Percentiles rank a stretch among this genome's conserved stretches.
These are phyloP conservation scores for Geotrichum ghanense DNA, from an alignment of 805 yeast genomes.

Conservation along the genomic window DNA sequence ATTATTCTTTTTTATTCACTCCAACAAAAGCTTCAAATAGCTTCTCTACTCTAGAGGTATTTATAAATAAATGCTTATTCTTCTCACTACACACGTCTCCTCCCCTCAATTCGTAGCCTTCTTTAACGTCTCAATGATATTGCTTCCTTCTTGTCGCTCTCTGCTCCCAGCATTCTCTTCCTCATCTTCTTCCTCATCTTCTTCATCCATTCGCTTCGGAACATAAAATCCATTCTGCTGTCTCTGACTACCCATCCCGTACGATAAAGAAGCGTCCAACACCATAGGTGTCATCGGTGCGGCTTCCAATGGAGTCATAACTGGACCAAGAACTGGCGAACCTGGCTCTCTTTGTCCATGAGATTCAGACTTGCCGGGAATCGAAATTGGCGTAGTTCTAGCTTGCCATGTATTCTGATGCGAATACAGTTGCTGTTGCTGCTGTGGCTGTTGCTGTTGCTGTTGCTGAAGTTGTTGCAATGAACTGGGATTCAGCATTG, in stretches of 20 bases:
- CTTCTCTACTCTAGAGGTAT: too few species aligned
- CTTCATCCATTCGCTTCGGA: too few species aligned
- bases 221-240: too few species aligned
- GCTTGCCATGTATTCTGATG: conserved; percentile 1
- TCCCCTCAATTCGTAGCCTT: too few species aligned
- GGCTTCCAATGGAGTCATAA: neutral
- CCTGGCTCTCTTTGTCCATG: neutral
- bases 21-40: too few species aligned
- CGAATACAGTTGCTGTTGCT: neutral
- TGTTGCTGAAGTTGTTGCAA: conserved; percentile 1
- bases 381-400: neutral
- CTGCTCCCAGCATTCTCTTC: too few species aligned
- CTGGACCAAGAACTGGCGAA: conserved; percentile 1
- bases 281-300: conserved; percentile 2
- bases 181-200: too few species aligned
- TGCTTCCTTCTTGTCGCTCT: neutral
- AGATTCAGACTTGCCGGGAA: neutral
- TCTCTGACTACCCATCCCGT: neutral
- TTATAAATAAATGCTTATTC: too few species aligned
- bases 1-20: too few species aligned
- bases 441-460: neutral
- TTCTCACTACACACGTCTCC: too few species aligned
- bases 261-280: neutral
- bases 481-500: neutral
- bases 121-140: neutral